Evolutionary conservation across 768 basidiomycete genomes (phyloP).

Genomic region (Neoboletus magnificus): DNA sequence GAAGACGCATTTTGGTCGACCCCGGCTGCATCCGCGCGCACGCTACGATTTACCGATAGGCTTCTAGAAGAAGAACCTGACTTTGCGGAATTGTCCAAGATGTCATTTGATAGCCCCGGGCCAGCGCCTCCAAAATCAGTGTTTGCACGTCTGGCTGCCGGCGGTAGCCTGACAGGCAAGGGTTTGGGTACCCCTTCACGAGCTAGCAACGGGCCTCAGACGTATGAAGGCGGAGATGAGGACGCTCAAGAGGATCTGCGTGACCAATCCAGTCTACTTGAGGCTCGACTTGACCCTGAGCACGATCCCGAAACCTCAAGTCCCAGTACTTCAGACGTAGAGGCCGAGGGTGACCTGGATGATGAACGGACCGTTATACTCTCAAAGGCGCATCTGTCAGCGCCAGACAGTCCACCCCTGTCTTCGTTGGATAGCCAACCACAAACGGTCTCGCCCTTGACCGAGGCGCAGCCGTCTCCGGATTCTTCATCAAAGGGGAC

Average conservation of each 20-base stretch:
- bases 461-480: slow-evolving; percentile 1
- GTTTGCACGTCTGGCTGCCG: slow-evolving; percentile 22
- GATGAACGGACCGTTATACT: slow-evolving; percentile 34
- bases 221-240: not conserved
- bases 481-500: slow-evolving; percentile 23
- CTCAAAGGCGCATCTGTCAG: slow-evolving; percentile 10
- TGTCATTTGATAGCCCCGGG: slow-evolving; percentile 47
- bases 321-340: not conserved
- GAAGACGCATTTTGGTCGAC: slow-evolving; percentile 67
- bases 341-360: slow-evolving; percentile 15
- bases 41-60: slow-evolving; percentile 61
- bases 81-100: slow-evolving; percentile 45
- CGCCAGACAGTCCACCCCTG: not conserved
- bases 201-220: not conserved
- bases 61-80: slow-evolving; percentile 63
- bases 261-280: slow-evolving; percentile 15
- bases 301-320: not conserved
- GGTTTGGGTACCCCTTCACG: not conserved
- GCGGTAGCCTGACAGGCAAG: slow-evolving; percentile 7
- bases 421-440: slow-evolving; percentile 1
- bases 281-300: slow-evolving; percentile 8
- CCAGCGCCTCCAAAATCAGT: slow-evolving; percentile 31
- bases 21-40: slow-evolving; percentile 49
- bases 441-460: slow-evolving; percentile 2
- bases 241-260: slow-evolving; percentile 1